Percentiles rank a stretch among this genome's conserved stretches.
Evolutionary conservation across 2,329 filamentous ascomycete species (phyloP).

Genomic region (Talaromyces albobiverticillius): DNA sequence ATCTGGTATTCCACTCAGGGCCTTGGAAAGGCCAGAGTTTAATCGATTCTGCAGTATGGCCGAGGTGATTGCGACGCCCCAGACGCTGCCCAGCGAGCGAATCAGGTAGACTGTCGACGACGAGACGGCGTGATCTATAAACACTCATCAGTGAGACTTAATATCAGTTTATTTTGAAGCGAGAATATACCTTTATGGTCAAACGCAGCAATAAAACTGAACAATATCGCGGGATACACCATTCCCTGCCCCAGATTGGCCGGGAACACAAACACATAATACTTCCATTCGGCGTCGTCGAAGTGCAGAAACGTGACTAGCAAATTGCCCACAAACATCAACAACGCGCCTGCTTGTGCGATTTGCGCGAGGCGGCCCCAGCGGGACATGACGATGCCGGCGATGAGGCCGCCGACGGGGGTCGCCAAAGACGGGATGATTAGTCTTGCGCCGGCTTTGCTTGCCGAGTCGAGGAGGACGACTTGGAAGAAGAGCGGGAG

Average conservation of each 20-base stretch:
- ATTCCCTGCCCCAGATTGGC: slow-evolving; percentile 49
- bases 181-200: slow-evolving; percentile 59
- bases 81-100: slow-evolving; percentile 61
- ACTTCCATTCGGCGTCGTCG: slow-evolving; percentile 44
- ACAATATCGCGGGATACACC: slow-evolving; percentile 51
- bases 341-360: slow-evolving; percentile 37
- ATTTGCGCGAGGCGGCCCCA: slow-evolving; percentile 44
- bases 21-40: slow-evolving; percentile 52
- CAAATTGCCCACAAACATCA: slow-evolving; percentile 46
- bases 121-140: slow-evolving; percentile 60
- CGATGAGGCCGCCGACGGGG: slow-evolving; percentile 43
- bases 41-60: slow-evolving; percentile 63
- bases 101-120: slow-evolving; percentile 64
- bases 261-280: slow-evolving; percentile 44
- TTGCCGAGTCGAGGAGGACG: slow-evolving; percentile 41
- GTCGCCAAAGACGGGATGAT: slow-evolving; percentile 46
- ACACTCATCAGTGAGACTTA: not conserved
- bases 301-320: slow-evolving; percentile 42
- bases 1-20: slow-evolving; percentile 54
- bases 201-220: slow-evolving; percentile 62
- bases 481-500: slow-evolving; percentile 46
- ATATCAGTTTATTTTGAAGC: too few relatives aligned
- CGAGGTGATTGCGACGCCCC: slow-evolving; percentile 62
- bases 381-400: slow-evolving; percentile 48
- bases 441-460: slow-evolving; percentile 44